Conservation (phyloP, 768 basidiomycete species). For the Hericium rajendrae region DNA sequence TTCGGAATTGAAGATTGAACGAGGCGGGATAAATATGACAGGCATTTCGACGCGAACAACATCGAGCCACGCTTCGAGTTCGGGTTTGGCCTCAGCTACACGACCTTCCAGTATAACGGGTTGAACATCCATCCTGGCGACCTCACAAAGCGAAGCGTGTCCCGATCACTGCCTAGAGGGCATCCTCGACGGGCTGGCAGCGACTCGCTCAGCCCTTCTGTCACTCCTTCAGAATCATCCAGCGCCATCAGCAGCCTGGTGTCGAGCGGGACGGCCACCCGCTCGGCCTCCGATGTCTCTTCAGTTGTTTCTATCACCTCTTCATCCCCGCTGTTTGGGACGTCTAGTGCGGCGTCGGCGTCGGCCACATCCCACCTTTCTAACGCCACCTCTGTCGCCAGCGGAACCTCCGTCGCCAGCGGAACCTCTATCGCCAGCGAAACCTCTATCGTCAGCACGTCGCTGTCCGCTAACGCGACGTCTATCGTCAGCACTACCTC, state of each 20-base stretch:
- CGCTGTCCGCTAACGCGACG: not conserved
- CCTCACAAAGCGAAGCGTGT: slow-evolving; percentile 30
- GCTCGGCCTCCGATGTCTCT: not conserved
- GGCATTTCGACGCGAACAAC: slow-evolving; percentile 37
- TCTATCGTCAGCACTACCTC: not conserved
- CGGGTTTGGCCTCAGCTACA: slow-evolving; percentile 85
- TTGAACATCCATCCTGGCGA: slow-evolving; percentile 23
- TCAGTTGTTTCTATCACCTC: too few relatives aligned
- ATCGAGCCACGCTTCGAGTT: slow-evolving; percentile 82
- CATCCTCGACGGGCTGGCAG: slow-evolving; percentile 53
- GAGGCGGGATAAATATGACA: slow-evolving; percentile 18
- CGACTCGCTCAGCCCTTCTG: slow-evolving; percentile 35
- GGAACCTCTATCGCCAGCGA: not conserved
- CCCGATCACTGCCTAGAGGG: slow-evolving; percentile 28
- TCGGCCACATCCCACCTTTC: not conserved
- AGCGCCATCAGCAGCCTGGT: slow-evolving; percentile 50
- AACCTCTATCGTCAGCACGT: not conserved
- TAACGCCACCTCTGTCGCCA: not conserved
- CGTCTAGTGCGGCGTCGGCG: not conserved
- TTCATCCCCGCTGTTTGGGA: too few relatives aligned
- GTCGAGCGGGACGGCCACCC: not conserved
- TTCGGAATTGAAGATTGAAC: slow-evolving; percentile 13
- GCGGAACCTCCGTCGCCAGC: not conserved
- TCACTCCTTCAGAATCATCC: slow-evolving; percentile 54
- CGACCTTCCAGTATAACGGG: slow-evolving; percentile 62